Conservation (phyloP, 1,284 basidiomycete genomes). For the Apiotrichum veenhuisii region DNA sequence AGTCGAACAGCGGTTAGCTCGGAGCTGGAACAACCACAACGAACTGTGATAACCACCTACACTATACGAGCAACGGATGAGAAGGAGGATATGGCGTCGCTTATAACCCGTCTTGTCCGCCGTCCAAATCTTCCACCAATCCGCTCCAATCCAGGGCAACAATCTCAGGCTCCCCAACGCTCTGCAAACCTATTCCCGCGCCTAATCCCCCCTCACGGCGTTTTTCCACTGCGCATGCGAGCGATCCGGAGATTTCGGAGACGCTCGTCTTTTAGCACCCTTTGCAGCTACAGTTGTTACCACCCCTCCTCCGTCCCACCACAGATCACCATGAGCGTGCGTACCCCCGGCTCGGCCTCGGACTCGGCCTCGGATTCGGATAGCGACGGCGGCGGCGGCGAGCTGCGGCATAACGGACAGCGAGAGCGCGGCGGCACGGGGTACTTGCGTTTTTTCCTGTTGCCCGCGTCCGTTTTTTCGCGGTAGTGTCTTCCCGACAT, state of each 20-base stretch:
- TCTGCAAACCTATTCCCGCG: neutral
- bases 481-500: no score
- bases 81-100: neutral
- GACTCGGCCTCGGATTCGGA: neutral
- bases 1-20: conserved; percentile 17
- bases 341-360: conserved; percentile 2
- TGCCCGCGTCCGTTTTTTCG: no score
- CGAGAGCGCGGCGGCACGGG: no score
- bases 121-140: no score
- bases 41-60: conserved; percentile 9
- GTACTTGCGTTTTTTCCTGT: no score
- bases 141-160: no score
- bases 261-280: conserved; percentile 8
- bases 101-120: no score
- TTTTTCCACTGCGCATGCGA: neutral
- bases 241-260: conserved; percentile 14
- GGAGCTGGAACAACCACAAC: conserved; percentile 4
- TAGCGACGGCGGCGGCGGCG: no score
- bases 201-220: neutral
- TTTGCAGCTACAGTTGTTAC: neutral
- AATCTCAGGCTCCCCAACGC: neutral
- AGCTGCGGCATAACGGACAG: no score
- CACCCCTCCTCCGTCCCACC: neutral
- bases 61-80: neutral
- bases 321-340: conserved; percentile 12